Base-by-base conservation (phyloP, 2,329 filamentous ascomycete genomes). In the Cordyceps cicadae region DNA sequence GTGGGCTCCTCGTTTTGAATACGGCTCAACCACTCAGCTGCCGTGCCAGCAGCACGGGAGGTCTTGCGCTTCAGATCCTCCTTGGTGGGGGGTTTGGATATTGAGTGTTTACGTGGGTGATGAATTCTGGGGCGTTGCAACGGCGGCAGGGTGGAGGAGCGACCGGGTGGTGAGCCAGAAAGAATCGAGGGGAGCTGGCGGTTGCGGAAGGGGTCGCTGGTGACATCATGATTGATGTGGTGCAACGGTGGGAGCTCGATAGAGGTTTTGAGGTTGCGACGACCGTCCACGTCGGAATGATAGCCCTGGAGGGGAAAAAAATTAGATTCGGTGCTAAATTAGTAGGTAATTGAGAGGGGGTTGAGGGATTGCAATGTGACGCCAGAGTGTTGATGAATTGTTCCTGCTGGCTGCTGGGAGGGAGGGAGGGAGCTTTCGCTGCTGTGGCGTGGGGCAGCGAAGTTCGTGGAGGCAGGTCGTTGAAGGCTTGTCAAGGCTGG, bases 61-160 rank as follows among this genome's bases (percentile, higher is more conserved):
- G 84, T 88, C 67, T 86, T 87, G 68, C 90, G 88, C 70, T 92
- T 91, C 68, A 96, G 69, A 49, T 83, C 79, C 67, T 89, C 87
- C 61, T 88, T 82, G 45, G 87, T 82, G 45, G 87, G 85, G 66
- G 88, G 86, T 72, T 95, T 92, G 8, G 88, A 88, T 63, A 96
- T 84, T 1, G 92, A 97, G 64, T 89, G 88, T 75, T 96, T 97
- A 65, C 92, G 85, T 48, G 90, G 87, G 60, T 92, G 82, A 60
- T 81, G 86, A 24, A 85, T 14, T 37, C 11, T 77, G 48, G 86
- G 82, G 62, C 90, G 83, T 66, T 94, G 89, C 55, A 93, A 82
- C 3, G 92, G 91, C 32, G 92, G 92, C 26, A 96, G 80, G 0
- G 92, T 96, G 1, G 92, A 92, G 15, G 92, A 95, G 64, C 92